Percentiles rank a stretch among this genome's conserved stretches.
Conservation (phyloP, 768 basidiomycete species). For the Daedaleopsis nitida region DNA sequence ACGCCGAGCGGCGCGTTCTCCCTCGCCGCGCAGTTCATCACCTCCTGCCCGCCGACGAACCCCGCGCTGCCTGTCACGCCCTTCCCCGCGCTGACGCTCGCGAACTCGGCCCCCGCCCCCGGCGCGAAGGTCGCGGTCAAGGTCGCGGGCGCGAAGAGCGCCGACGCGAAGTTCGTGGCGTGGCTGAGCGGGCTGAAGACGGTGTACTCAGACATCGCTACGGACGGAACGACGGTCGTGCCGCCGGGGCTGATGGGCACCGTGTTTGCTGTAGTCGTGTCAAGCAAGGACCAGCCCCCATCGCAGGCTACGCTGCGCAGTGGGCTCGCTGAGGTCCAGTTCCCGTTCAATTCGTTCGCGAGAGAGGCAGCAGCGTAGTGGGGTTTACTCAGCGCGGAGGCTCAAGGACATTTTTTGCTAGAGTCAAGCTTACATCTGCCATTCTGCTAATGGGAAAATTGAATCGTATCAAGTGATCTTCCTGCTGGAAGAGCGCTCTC, state of each 20-base stretch:
- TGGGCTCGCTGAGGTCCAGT: neutral
- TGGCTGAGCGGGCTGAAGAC: conserved; percentile 51
- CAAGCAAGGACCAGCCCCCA: conserved; percentile 32
- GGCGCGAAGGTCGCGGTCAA: conserved; percentile 29
- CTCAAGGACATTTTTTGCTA: neutral
- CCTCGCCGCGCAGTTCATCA: conserved; percentile 50
- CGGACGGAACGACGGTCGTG: conserved; percentile 35
- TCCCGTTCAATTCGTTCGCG: neutral
- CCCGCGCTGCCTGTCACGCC: conserved; percentile 49
- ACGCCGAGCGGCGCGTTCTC: conserved; percentile 45
- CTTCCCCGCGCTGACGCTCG: conserved; percentile 45
- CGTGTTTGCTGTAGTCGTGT: conserved; percentile 51
- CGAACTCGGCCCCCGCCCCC: conserved; percentile 32
- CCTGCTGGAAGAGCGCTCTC: too few relatives aligned
- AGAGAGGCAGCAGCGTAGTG: neutral
- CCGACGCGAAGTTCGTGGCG: conserved; percentile 41
- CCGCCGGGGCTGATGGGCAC: conserved; percentile 49
- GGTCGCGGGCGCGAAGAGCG: neutral
- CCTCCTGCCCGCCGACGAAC: conserved; percentile 49
- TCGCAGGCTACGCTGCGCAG: conserved; percentile 37
- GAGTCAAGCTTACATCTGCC: neutral
- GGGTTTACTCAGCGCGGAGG: neutral
- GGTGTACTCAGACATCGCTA: conserved; percentile 36
- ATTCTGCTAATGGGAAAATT: too few relatives aligned
- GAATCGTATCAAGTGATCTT: too few relatives aligned